A percentile compares a stretch with the other conserved stretches of the same genome.
phyloP scores from a whole-genome alignment of 164 flowering plant genomes.

The Chloranthus sessilifolius region DNA sequence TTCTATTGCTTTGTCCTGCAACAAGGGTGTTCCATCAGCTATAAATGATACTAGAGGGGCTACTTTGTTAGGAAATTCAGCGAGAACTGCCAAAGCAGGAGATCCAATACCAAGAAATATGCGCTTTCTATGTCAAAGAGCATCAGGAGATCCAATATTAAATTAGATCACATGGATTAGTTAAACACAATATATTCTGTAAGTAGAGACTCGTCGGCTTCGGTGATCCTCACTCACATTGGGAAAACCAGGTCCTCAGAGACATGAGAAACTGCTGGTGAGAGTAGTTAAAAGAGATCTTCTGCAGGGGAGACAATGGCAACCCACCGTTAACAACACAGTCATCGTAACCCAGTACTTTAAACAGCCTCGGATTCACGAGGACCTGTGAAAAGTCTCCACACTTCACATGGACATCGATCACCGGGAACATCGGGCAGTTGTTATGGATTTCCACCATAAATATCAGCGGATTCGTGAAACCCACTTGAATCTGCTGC shows the following conservation, averaged over 20 bases:
- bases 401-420: constrained; percentile 40
- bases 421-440: constrained; percentile 52
- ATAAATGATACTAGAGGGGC: too few relatives aligned
- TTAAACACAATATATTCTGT: too few relatives aligned
- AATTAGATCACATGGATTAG: too few relatives aligned
- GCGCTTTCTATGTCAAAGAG: too few relatives aligned
- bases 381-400: constrained; percentile 37
- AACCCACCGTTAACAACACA: constrained; percentile 43
- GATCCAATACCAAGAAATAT: too few relatives aligned
- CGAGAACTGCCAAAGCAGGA: too few relatives aligned
- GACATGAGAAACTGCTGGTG: constrained; percentile 29
- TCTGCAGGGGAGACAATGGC: constrained; percentile 42
- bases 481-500: constrained; percentile 36
- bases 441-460: constrained; percentile 33
- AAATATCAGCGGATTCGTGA: constrained; percentile 29
- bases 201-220: too few relatives aligned
- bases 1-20: too few relatives aligned
- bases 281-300: constrained; percentile 37
- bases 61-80: too few relatives aligned
- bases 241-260: constrained; percentile 32
- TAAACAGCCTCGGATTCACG: constrained; percentile 36
- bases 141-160: too few relatives aligned
- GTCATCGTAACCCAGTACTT: constrained; percentile 29
- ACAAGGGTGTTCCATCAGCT: too few relatives aligned
- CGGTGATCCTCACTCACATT: constrained; percentile 48